phyloP scores from a whole-genome alignment of 306 rosid species.

The Fagus sylvatica region DNA sequence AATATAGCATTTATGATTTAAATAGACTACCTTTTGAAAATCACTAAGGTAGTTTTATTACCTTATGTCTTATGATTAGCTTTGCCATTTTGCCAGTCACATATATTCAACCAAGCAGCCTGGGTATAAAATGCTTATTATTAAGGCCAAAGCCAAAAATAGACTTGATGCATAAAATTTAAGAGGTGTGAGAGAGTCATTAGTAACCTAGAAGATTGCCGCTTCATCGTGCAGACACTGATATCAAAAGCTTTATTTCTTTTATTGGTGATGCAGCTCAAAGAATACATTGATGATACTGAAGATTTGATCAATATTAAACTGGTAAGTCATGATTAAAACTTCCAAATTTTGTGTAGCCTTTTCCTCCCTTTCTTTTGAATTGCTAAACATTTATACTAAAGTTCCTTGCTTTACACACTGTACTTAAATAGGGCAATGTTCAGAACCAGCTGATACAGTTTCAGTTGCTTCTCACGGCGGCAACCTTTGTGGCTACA shows the following conservation, averaged over 20 bases:
- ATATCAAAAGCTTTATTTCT: constrained; percentile 21
- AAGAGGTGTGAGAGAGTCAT: background rate
- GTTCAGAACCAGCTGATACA: constrained; percentile 93
- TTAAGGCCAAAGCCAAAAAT: constrained; percentile 8
- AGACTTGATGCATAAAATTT: background rate
- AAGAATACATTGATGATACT: constrained; percentile 96
- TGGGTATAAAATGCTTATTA: constrained; percentile 11
- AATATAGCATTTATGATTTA: background rate
- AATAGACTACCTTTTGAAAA: background rate
- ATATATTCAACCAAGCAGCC: background rate
- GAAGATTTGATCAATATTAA: constrained; percentile 98
- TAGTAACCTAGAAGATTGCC: background rate
- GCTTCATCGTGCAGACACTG: constrained; percentile 1
- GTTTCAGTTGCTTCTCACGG: constrained; percentile 88
- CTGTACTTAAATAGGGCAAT: constrained; percentile 65
- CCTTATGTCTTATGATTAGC: background rate
- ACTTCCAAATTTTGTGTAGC: constrained; percentile 18
- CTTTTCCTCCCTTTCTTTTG: constrained; percentile 12
- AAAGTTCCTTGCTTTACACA: background rate
- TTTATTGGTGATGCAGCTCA: constrained; percentile 62
- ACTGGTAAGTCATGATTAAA: constrained; percentile 57
- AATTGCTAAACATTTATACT: constrained; percentile 17
- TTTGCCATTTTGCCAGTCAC: background rate
- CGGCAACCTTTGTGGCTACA: constrained; percentile 82
- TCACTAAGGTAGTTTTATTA: background rate